Base-by-base conservation (phyloP, 2,329 filamentous ascomycete species). In the Sarocladiaceae sp. region DNA sequence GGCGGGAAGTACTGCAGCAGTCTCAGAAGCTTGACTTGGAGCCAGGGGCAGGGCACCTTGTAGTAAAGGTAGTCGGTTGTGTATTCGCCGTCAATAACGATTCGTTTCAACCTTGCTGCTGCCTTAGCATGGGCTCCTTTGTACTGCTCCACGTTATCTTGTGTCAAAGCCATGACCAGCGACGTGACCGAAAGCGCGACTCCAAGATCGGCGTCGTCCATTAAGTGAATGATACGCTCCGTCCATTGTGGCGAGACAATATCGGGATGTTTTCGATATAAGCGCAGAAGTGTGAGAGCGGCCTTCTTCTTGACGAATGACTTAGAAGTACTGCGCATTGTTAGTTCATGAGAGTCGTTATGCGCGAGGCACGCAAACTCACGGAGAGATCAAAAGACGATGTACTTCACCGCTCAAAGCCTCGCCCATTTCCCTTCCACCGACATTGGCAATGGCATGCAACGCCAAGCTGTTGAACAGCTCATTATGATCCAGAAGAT, bases 231-330 rank as follows among this genome's bases (percentile, higher is more conserved):
- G 66, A 99, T 96, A 50, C 94, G 84, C 74, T 99, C 95, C 7
- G 91, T 90, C 94, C 94, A 99, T 73, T 97, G 92, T 26, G 90
- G 88, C 64, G 96, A 92, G 22, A 99, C 88, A 58, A 99, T 97
- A 57, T 85, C 87, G 1, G 93, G 91, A 63, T 92, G 85, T 73
- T 99, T 99, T 60, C 94, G 88, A 71, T 97, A 99, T 5, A 99
- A 73, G 52, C 94, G 88, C 52, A 99, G 82, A 31, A 99, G 79
- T 1, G 94, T 99, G 50, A 99, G 76, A 6, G 94, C 94, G 1
- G 94, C 93, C 78, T 99, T 99, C 74, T 99, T 99, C 79, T 99
- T 99, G 55, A 99, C 94, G 61, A 99, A 99, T 0, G 94, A 86
- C 71, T 97, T 99, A 1, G 93, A 97, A 7, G 76, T 77, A 44